phyloP scores from a whole-genome alignment of 345 rosid species.

The Brassica nigra region DNA sequence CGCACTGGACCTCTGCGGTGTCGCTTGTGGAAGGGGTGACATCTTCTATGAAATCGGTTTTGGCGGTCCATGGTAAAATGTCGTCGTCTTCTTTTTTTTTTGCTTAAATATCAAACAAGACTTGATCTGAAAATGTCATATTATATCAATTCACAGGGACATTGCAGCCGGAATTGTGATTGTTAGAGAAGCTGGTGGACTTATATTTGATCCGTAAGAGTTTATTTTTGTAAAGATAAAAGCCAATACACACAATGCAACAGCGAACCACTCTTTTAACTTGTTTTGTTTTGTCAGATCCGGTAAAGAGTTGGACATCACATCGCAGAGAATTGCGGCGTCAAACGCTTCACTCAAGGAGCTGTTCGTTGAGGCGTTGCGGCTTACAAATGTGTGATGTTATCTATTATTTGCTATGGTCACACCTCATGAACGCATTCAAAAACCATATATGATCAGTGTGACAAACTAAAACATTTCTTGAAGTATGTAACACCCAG shows the following conservation, averaged over 20 bases:
- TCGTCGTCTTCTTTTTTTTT: background rate
- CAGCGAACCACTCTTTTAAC: background rate
- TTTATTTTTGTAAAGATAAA: background rate
- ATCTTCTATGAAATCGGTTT: constrained; percentile 77
- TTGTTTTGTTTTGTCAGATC: constrained; percentile 52
- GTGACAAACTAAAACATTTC: background rate
- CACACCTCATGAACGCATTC: constrained; percentile 10
- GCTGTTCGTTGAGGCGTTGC: constrained; percentile 69
- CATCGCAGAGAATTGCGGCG: constrained; percentile 79
- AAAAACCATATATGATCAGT: background rate
- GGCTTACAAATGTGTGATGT: constrained; percentile 21
- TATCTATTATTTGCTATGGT: constrained; percentile 12
- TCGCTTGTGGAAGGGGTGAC: constrained; percentile 91
- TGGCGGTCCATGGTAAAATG: constrained; percentile 88
- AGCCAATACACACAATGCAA: background rate
- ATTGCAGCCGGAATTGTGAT: constrained; percentile 88
- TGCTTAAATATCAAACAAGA: background rate
- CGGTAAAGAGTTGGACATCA: constrained; percentile 83
- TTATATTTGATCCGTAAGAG: constrained; percentile 89
- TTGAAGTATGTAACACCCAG: background rate
- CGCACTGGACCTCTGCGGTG: constrained; percentile 87
- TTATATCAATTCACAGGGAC: constrained; percentile 58
- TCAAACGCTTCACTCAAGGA: constrained; percentile 78
- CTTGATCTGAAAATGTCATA: background rate
- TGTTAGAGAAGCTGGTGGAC: constrained; percentile 92